Conservation (phyloP, 176 grass and related monocot species). For the Carex cristatella region DNA sequence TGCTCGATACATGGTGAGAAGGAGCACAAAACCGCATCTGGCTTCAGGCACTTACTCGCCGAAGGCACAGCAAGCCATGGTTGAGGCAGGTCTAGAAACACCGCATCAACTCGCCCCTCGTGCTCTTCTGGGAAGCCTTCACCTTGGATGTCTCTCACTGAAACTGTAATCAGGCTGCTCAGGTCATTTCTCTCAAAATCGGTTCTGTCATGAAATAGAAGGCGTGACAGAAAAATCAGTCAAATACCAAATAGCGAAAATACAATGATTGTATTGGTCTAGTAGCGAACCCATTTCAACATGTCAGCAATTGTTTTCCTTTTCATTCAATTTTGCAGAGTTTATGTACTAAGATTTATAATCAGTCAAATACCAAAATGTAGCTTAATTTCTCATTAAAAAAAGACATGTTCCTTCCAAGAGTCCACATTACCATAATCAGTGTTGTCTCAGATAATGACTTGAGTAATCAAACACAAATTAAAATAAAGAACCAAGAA, state of each 20-base stretch:
- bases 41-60: slow-evolving; percentile 47
- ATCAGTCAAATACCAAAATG: neutral
- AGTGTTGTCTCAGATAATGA: neutral
- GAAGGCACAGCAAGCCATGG: slow-evolving; percentile 82
- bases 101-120: slow-evolving; percentile 46
- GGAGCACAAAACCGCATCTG: slow-evolving; percentile 75
- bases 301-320: neutral
- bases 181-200: slow-evolving; percentile 83
- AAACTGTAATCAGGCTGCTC: slow-evolving; percentile 60
- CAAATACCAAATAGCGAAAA: neutral
- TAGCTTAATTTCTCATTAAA: neutral
- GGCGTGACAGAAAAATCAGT: neutral
- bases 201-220: slow-evolving; percentile 35
- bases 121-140: slow-evolving; percentile 73
- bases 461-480: neutral
- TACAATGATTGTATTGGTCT: neutral
- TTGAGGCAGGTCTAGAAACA: slow-evolving; percentile 88
- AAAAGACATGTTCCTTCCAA: neutral
- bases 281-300: neutral
- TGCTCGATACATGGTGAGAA: slow-evolving; percentile 98
- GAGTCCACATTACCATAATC: neutral
- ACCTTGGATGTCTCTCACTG: slow-evolving; percentile 75
- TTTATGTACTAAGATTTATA: neutral
- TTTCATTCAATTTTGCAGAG: neutral
- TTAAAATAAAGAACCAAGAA: neutral